Conservation (phyloP, 129 eudicot species). For the Apium graveolens region DNA sequence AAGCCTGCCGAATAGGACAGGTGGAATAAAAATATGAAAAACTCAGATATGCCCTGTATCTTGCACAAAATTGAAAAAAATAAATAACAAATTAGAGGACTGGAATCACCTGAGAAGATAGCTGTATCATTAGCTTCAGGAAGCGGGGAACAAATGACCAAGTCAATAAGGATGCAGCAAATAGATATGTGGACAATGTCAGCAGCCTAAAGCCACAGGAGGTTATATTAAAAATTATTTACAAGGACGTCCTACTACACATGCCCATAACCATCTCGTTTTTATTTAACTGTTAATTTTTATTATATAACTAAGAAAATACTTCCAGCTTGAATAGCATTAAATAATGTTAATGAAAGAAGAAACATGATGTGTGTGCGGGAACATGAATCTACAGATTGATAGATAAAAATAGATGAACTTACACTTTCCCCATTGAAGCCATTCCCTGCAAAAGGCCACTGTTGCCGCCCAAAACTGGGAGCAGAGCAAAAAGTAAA, state of each 20-base stretch:
- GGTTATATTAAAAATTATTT: constrained; percentile 1
- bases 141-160: constrained; percentile 94
- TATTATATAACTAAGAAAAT: background rate
- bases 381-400: background rate
- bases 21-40: background rate
- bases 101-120: constrained; percentile 82
- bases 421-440: constrained; percentile 92
- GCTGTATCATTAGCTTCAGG: constrained; percentile 72
- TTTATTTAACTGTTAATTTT: background rate
- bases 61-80: background rate
- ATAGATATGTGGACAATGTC: constrained; percentile 62
- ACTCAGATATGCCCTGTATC: background rate
- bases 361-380: background rate
- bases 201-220: constrained; percentile 43
- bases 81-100: background rate
- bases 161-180: constrained; percentile 62
- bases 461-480: constrained; percentile 91
- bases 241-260: background rate
- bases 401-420: background rate
- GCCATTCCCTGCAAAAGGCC: constrained; percentile 72
- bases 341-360: background rate
- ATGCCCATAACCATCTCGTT: background rate
- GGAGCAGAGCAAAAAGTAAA: constrained; percentile 91
- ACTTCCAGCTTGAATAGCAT: background rate
- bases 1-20: background rate